Percentiles rank a stretch among this genome's conserved stretches.
phyloP scores from a whole-genome alignment of 805 yeast genomes.

The Cyberlindnera samutprakarnensis region DNA sequence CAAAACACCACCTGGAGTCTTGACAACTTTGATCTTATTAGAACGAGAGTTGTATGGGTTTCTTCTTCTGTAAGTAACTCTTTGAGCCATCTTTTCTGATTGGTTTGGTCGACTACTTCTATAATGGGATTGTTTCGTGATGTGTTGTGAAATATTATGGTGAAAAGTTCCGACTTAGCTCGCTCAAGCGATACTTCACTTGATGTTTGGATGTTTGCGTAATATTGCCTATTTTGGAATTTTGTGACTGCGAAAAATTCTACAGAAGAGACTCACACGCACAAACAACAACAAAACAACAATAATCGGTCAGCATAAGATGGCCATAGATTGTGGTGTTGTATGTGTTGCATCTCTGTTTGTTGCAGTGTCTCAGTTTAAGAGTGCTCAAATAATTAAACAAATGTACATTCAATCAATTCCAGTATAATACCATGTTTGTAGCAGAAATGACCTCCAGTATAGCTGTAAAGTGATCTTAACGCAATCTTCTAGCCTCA shows the following conservation, averaged over 20 bases:
- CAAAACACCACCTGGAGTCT: conserved; percentile 99
- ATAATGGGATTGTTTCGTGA: too few relatives aligned
- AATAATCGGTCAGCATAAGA: too few relatives aligned
- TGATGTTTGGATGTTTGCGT: conserved; percentile 7
- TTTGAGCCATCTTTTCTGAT: conserved; percentile 74
- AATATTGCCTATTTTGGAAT: conserved; percentile 1
- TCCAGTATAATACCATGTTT: conserved; percentile 10
- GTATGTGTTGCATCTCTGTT: background rate
- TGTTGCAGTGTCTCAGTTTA: background rate
- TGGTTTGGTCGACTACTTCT: too few relatives aligned
- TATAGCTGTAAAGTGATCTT: conserved; percentile 27
- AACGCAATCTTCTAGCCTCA: conserved; percentile 96
- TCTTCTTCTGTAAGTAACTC: conserved; percentile 98
- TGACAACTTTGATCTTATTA: conserved; percentile 98
- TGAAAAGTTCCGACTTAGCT: background rate
- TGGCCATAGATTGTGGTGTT: background rate
- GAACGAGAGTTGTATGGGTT: conserved; percentile 99
- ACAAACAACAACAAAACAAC: background rate
- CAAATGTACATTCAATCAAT: conserved; percentile 24
- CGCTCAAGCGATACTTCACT: background rate
- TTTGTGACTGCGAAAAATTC: conserved; percentile 14
- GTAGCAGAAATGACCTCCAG: conserved; percentile 11
- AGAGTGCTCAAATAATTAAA: conserved; percentile 8
- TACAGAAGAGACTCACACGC: background rate
- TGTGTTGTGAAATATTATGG: background rate